These are phyloP conservation scores for Gossypium anomalum DNA, from an alignment of 345 rosid species.

Conservation along the genomic window DNA sequence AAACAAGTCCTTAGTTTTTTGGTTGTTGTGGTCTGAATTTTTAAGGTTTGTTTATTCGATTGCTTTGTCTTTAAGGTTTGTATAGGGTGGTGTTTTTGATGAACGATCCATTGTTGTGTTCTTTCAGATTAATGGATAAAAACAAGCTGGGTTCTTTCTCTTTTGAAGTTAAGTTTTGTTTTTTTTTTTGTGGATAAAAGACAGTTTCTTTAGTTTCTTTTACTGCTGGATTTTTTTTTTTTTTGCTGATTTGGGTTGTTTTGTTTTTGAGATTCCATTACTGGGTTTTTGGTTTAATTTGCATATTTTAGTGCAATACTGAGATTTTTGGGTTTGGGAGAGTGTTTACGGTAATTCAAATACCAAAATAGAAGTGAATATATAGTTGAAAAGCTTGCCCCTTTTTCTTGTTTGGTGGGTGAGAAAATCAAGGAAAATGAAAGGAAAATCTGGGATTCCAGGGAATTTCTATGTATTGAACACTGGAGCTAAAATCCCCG, in stretches of 20 bases:
- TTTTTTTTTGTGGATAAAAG: background rate
- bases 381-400: background rate
- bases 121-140: constrained; percentile 11
- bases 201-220: background rate
- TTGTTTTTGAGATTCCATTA: constrained; percentile 10
- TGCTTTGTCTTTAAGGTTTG: background rate
- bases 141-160: background rate
- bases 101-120: constrained; percentile 8
- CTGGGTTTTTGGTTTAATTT: constrained; percentile 14
- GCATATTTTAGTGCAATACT: background rate
- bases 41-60: constrained; percentile 2
- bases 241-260: background rate
- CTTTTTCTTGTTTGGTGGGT: constrained; percentile 4
- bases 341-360: too few species aligned
- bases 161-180: background rate
- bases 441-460: constrained; percentile 32
- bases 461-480: constrained; percentile 44
- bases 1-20: constrained; percentile 10
- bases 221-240: background rate
- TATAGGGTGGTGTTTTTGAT: background rate
- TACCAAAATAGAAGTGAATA: too few species aligned
- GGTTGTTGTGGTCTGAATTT: background rate
- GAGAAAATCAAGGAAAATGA: constrained; percentile 29
- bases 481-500: constrained; percentile 56
- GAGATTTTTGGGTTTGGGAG: background rate